Evolutionary conservation across 2,329 filamentous ascomycete species (phyloP).

Genomic region (Neofusicoccum umdonicola): DNA sequence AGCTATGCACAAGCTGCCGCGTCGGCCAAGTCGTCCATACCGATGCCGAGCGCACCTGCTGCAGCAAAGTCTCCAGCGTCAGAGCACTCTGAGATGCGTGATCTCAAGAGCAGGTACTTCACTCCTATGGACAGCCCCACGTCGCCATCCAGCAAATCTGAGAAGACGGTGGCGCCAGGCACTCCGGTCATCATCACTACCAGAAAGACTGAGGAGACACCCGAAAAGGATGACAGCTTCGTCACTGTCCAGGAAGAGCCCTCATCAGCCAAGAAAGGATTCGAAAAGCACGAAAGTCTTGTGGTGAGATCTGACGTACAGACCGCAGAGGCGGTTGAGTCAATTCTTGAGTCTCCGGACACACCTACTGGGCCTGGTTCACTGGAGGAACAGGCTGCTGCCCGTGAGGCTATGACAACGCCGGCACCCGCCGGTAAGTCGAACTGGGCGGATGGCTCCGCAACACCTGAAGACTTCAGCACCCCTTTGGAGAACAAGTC

Average conservation of each 20-base stretch:
- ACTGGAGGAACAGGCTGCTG: neutral
- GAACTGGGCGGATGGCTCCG: neutral
- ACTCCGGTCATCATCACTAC: neutral
- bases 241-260: conserved; percentile 8
- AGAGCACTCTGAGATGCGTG: neutral
- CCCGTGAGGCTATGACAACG: neutral
- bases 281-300: too few relatives aligned
- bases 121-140: neutral
- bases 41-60: neutral
- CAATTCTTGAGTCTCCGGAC: neutral
- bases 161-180: neutral
- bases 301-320: neutral
- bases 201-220: neutral
- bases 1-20: conserved; percentile 14
- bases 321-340: neutral
- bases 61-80: neutral
- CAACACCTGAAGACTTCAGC: neutral
- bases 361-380: neutral
- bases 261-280: neutral
- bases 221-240: conserved; percentile 13
- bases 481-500: neutral
- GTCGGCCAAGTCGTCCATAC: neutral
- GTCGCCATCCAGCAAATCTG: neutral
- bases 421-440: neutral
- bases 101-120: neutral